Evolutionary conservation across 208 protist species (phyloP).

Genomic region (Naegleria lovaniensis): DNA sequence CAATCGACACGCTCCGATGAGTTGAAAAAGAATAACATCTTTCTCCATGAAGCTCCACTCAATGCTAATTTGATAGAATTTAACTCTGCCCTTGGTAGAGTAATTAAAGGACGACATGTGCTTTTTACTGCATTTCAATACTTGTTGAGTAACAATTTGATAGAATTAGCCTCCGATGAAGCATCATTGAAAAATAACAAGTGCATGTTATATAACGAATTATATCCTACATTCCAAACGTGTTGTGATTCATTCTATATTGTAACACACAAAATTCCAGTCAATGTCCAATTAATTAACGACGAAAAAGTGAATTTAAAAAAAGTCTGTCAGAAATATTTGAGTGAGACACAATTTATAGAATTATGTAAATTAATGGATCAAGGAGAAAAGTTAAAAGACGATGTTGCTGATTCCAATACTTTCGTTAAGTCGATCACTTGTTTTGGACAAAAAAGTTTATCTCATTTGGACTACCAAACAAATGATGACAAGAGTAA

Average conservation of each 20-base stretch:
- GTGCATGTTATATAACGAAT: not conserved
- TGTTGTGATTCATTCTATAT: not conserved
- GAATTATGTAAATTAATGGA: not conserved
- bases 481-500: not conserved
- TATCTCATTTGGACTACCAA: not conserved
- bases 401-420: not conserved
- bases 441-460: not conserved
- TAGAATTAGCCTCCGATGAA: not conserved
- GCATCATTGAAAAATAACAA: not conserved
- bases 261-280: not conserved
- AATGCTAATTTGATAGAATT: not conserved
- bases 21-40: not conserved
- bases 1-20: no score
- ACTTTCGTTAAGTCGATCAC: not conserved
- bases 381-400: not conserved
- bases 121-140: not conserved
- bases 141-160: not conserved
- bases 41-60: not conserved
- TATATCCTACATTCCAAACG: not conserved
- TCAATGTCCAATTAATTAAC: not conserved
- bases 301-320: not conserved
- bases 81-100: not conserved
- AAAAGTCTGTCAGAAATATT: not conserved
- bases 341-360: not conserved
- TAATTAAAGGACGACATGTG: not conserved